Base-by-base conservation (phyloP, 2,329 filamentous ascomycete species). In the Claviceps cyperi region DNA sequence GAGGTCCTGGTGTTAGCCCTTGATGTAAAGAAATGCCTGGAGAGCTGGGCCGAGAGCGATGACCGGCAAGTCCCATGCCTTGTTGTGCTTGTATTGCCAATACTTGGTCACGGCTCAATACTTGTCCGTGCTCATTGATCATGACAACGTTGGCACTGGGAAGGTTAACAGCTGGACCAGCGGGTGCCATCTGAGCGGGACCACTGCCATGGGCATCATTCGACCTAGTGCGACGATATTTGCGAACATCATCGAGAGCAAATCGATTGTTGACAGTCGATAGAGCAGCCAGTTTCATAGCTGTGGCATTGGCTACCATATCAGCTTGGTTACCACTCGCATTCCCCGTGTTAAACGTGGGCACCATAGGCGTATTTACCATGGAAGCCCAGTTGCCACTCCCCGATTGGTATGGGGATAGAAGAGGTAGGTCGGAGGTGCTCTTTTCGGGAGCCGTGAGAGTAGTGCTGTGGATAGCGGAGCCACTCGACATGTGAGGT, bases 251-350 rank as follows among this genome's bases (percentile, higher is more conserved):
- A 60, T 98, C 92, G 52, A 98, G 75, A 48, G 92, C 90, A 60
- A 98, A 95, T 41, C 92, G 86, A 66, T 97, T 98, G 72, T 97
- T 98, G 47, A 98, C 92, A 2, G 92, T 98, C 5, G 91, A 97
- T 44, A 98, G 74, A 17, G 92, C 92, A 44, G 92, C 92, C 48
- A 98, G 78, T 67, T 98, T 98, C 92, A 98, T 98, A 21, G 92
- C 92, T 15, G 92, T 97, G 24, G 92, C 92, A 63, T 97, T 98
- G 52, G 92, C 92, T 51, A 98, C 85, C 91, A 97, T 97, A 62
- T 98, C 92, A 15, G 89, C 90, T 65, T 96, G 90, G 50, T 77
- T 82, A 45, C 72, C 73, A 40, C 72, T 69, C 39, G 69, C 69
- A 56, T 76, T 65, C 49, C 56, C 59, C 15, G 74, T 69, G 55